Base-by-base conservation (phyloP, 139 green algal species). In the Spirogloea muscicola region DNA sequence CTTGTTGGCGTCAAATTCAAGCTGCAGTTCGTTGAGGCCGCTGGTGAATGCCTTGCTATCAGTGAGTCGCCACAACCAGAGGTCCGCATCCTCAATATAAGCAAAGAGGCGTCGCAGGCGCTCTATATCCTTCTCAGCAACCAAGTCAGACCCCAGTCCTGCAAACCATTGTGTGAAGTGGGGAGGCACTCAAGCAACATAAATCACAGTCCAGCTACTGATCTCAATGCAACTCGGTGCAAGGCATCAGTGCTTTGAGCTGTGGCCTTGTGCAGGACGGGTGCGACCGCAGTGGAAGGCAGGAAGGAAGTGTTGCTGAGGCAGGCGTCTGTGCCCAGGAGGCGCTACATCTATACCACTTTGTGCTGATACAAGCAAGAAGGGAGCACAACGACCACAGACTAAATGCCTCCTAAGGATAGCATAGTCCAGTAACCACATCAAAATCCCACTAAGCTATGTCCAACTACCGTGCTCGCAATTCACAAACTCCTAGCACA, bases 81-180 rank as follows among this genome's bases (percentile, higher is more conserved):
- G 68, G 61, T 90, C 86, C 33, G 61, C 86, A 41, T 90, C 86
- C 64, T 89, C 85, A 18, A 89, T 85, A 33, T 90, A 87, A 1
- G 52, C 77, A 58, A 81, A 69, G 3, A 61, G 51, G 64, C 52
- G 48, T 13, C 40, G n/a, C 58, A 49, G 16, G 33, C 40, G 38
- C 71, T 27, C 75, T 51, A 39, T 58, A 49, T 62, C 29, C 31
- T 62, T 65, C 58, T 63, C 40, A 3, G 64, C 41, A 7, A 62
- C 42, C 25, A 65, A 21, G 4, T 33, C 25, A 38, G n/a, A 9
- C 16, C 16, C 16, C 16, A 16, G 18, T n/a, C n/a, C n/a, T n/a
- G n/a, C n/a, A n/a, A n/a, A n/a, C n/a, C n/a, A n/a, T n/a, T n/a
- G n/a, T n/a, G n/a, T n/a, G n/a, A n/a, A n/a, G n/a, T n/a, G n/a